Evolutionary conservation across 139 green algal species (phyloP), one percentile per base, ranked within the genome.

Genomic region (Tetraselmis chui): DNA sequence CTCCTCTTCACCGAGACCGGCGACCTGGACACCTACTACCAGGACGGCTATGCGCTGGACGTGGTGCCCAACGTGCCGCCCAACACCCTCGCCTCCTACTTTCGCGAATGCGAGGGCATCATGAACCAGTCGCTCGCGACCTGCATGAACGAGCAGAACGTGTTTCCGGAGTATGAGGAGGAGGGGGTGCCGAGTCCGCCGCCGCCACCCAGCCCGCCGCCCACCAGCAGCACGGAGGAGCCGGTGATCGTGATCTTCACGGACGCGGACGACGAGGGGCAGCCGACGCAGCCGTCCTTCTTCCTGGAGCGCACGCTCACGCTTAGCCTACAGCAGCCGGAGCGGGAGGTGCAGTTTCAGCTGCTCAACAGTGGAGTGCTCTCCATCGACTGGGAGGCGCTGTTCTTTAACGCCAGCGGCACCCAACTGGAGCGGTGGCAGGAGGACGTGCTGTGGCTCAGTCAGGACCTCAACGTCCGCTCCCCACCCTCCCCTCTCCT

Each of bases 21-120:
- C 25, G 30, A 5, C 18, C 18, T 67, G 11, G 45, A 18, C 45
- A 67, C 45, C 5, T 88, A 88, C 67, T 2, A 2, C 24, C 84
- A 88, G 84, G 59, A 81, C 78, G 84, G 84, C 2, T 88, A 79
- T 59, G 76, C 76, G 1, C 76, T 88, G 28, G 84, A 88, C 84
- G 5, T 85, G 5, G n/a, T 88, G 27, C 84, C 84, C 26, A 88
- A 88, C 81, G 25, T 88, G 1, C 28, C 81, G 22, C 77, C 30
- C 27, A 67, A 67, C 18, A 18, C 18, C 23, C 29, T 87, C 29
- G 83, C 79, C 1, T 2, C 80, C 27, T 31, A 80, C 26, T 29
- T 87, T 29, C 11, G 81, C 28, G 74, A 28, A n/a, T 87, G 83
- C 79, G 25, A 26, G 2, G 75, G 79, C 2, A 28, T 82, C 25